A percentile compares a stretch with the other conserved stretches of the same genome.
Evolutionary conservation across 768 basidiomycete species (phyloP).

Genomic region (Auricularia sp.): DNA sequence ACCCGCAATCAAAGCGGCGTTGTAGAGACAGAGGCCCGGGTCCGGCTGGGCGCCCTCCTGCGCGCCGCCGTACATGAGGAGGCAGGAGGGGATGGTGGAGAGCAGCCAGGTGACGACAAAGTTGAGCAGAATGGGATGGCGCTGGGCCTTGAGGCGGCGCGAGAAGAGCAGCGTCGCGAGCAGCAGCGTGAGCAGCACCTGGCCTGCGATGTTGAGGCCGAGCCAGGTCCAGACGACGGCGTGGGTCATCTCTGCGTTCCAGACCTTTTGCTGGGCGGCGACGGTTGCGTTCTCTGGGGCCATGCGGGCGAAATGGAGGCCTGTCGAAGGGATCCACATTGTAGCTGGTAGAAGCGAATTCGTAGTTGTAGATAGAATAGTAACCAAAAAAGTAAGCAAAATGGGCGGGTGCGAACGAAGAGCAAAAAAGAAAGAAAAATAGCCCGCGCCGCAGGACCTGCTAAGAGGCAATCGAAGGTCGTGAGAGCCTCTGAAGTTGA

Average conservation of each 20-base stretch:
- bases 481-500: no score
- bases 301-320: background rate
- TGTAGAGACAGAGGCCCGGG: background rate
- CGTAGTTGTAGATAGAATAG: background rate
- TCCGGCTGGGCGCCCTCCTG: background rate
- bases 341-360: background rate
- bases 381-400: background rate
- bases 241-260: background rate
- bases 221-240: conserved; percentile 1
- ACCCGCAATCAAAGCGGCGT: background rate
- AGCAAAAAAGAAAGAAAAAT: background rate
- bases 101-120: background rate
- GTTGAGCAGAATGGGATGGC: background rate
- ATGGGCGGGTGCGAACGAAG: background rate
- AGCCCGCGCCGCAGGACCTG: conserved; percentile 1
- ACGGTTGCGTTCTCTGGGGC: background rate
- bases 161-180: background rate
- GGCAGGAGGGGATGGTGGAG: background rate
- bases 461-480: background rate
- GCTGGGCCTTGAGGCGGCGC: background rate
- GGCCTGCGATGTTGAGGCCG: conserved; percentile 1
- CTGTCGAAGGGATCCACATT: background rate
- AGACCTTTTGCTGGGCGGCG: background rate
- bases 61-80: background rate
- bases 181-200: background rate